These are phyloP conservation scores for Cubamyces lactineus DNA, from an alignment of 768 basidiomycete species.

Conservation along the genomic window DNA sequence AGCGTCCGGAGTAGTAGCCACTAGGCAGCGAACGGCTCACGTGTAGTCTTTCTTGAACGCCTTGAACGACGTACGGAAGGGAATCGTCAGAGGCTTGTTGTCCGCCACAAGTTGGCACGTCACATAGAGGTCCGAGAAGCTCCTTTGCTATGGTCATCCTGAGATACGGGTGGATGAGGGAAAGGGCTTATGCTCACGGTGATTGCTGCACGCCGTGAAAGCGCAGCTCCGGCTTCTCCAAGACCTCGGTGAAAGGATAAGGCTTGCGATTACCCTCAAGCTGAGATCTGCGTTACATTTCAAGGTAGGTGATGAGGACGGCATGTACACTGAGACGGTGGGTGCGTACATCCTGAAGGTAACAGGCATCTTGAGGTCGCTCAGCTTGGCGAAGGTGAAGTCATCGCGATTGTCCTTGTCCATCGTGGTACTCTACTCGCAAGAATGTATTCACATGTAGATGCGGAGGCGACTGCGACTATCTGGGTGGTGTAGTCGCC, in stretches of 20 bases:
- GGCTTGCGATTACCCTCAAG: slow-evolving; percentile 82
- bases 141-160: slow-evolving; percentile 47
- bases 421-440: slow-evolving; percentile 37
- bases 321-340: background rate
- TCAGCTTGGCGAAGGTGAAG: slow-evolving; percentile 90
- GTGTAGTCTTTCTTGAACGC: slow-evolving; percentile 83
- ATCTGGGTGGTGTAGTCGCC: no score
- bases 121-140: slow-evolving; percentile 90
- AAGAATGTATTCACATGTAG: background rate
- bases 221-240: slow-evolving; percentile 80
- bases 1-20: background rate
- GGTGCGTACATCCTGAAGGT: slow-evolving; percentile 75
- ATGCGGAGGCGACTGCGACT: no score
- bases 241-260: slow-evolving; percentile 72
- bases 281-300: slow-evolving; percentile 60
- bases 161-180: slow-evolving; percentile 21
- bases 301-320: background rate
- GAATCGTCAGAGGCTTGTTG: slow-evolving; percentile 90
- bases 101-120: slow-evolving; percentile 91
- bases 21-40: slow-evolving; percentile 44
- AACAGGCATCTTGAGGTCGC: slow-evolving; percentile 85
- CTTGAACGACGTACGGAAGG: slow-evolving; percentile 91
- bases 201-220: slow-evolving; percentile 87
- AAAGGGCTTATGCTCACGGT: slow-evolving; percentile 50
- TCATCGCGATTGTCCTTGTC: slow-evolving; percentile 78